A percentile compares a stretch with the other conserved stretches of the same genome.
Conservation (phyloP, 306 rosid genomes). For the Ammopiptanthus mongolicus region DNA sequence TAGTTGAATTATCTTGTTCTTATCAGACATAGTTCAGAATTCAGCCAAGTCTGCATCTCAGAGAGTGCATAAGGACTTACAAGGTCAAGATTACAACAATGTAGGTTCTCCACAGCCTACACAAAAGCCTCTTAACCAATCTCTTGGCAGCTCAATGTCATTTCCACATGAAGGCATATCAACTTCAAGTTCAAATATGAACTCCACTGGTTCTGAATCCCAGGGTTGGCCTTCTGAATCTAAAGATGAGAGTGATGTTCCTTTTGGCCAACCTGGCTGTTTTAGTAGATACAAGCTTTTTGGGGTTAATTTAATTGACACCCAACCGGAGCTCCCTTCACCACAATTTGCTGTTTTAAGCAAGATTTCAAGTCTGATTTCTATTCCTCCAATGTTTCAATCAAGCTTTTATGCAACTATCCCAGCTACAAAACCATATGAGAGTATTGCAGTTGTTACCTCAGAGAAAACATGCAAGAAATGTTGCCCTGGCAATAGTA, state of each 20-base stretch:
- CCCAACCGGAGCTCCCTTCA: slow-evolving; percentile 70
- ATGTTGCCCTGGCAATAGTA: slow-evolving; percentile 30
- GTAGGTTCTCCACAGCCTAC: slow-evolving; percentile 18
- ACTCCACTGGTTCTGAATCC: slow-evolving; percentile 32
- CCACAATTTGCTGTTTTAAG: slow-evolving; percentile 39
- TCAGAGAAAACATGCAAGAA: slow-evolving; percentile 40
- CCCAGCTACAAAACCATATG: slow-evolving; percentile 28
- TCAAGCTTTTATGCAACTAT: slow-evolving; percentile 31
- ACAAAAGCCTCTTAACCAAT: slow-evolving; percentile 18
- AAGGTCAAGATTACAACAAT: slow-evolving; percentile 50
- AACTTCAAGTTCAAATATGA: slow-evolving; percentile 33
- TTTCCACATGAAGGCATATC: slow-evolving; percentile 20
- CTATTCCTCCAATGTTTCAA: slow-evolving; percentile 45
- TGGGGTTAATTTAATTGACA: slow-evolving; percentile 41
- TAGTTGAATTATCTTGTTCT: slow-evolving; percentile 5
- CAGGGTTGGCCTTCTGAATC: slow-evolving; percentile 30
- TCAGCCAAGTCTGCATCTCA: slow-evolving; percentile 19
- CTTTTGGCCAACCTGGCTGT: slow-evolving; percentile 26
- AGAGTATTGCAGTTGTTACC: slow-evolving; percentile 18
- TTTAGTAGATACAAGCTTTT: slow-evolving; percentile 35
- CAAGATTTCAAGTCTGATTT: slow-evolving; percentile 27
- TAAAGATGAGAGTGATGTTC: slow-evolving; percentile 36
- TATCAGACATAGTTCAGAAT: slow-evolving; percentile 19
- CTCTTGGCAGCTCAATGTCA: slow-evolving; percentile 16
- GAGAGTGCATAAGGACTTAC: slow-evolving; percentile 41